Evolutionary conservation across 2,329 filamentous ascomycete genomes (phyloP).

Genomic region (Annulohypoxylon truncatum): DNA sequence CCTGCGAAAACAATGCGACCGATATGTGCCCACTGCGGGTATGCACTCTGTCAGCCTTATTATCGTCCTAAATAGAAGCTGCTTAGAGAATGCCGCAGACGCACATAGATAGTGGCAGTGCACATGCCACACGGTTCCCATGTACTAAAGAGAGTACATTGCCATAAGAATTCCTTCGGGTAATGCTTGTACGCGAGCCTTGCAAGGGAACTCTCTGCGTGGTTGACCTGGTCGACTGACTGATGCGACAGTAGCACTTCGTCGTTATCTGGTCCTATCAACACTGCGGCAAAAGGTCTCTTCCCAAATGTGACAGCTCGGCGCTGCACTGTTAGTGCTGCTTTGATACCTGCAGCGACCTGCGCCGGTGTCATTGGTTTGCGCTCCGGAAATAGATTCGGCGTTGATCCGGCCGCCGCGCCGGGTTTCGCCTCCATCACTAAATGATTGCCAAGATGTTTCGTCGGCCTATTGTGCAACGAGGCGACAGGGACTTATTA

Average conservation of each 20-base stretch:
- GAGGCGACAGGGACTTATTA: neutral
- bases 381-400: slow-evolving; percentile 52
- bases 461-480: neutral
- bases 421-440: slow-evolving; percentile 27
- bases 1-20: slow-evolving; percentile 63
- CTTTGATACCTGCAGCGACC: slow-evolving; percentile 54
- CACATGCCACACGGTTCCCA: slow-evolving; percentile 69
- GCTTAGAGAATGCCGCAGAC: neutral
- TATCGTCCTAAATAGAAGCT: neutral
- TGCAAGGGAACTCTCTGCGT: slow-evolving; percentile 63
- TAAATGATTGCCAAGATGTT: neutral
- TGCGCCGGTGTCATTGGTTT: slow-evolving; percentile 53
- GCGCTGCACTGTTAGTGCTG: slow-evolving; percentile 57
- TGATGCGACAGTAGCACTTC: slow-evolving; percentile 61
- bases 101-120: slow-evolving; percentile 47
- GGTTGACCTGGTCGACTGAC: slow-evolving; percentile 64
- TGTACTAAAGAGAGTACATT: slow-evolving; percentile 62
- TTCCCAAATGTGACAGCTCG: slow-evolving; percentile 59
- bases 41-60: slow-evolving; percentile 52
- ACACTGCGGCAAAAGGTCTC: slow-evolving; percentile 61
- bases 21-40: slow-evolving; percentile 61
- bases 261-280: slow-evolving; percentile 62
- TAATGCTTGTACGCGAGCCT: slow-evolving; percentile 62
- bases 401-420: slow-evolving; percentile 33
- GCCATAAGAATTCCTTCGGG: slow-evolving; percentile 59